These are phyloP conservation scores for Oxytropis ochrocephala DNA, from an alignment of 306 rosid genomes.

Conservation along the genomic window DNA sequence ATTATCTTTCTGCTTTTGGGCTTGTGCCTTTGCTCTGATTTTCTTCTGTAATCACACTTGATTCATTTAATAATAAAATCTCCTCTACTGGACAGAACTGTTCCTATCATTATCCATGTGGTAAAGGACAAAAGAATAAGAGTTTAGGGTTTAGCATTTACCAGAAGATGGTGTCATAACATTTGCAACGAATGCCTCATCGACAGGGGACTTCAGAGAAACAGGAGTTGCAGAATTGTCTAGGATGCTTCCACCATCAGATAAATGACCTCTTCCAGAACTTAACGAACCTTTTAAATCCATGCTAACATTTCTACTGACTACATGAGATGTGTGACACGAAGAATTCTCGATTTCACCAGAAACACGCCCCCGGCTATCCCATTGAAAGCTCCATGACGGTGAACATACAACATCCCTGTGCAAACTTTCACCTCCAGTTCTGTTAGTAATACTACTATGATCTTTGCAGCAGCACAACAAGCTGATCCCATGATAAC, in stretches of 20 bases:
- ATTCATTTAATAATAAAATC: not conserved
- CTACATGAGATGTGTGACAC: conserved; percentile 36
- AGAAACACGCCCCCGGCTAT: conserved; percentile 51
- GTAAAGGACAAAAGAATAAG: not conserved
- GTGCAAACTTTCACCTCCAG: conserved; percentile 33
- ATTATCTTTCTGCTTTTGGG: not conserved
- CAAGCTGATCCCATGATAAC: conserved; percentile 56
- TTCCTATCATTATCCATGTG: not conserved
- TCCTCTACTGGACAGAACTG: not conserved
- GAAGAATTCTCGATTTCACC: conserved; percentile 49
- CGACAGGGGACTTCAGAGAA: conserved; percentile 53
- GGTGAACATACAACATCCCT: conserved; percentile 54
- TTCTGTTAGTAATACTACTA: conserved; percentile 20
- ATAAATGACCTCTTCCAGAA: conserved; percentile 67
- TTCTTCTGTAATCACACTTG: not conserved
- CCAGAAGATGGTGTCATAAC: conserved; percentile 70
- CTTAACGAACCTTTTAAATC: conserved; percentile 61
- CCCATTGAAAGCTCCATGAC: conserved; percentile 59
- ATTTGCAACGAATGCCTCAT: conserved; percentile 43
- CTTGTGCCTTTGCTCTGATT: not conserved
- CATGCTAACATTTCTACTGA: conserved; percentile 61
- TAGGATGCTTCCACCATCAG: conserved; percentile 57
- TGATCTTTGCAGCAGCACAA: conserved; percentile 46
- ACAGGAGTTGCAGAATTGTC: conserved; percentile 58
- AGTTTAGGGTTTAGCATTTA: conserved; percentile 19